phyloP scores from a whole-genome alignment of 1,284 basidiomycete genomes.

The Vanrija humicola region DNA sequence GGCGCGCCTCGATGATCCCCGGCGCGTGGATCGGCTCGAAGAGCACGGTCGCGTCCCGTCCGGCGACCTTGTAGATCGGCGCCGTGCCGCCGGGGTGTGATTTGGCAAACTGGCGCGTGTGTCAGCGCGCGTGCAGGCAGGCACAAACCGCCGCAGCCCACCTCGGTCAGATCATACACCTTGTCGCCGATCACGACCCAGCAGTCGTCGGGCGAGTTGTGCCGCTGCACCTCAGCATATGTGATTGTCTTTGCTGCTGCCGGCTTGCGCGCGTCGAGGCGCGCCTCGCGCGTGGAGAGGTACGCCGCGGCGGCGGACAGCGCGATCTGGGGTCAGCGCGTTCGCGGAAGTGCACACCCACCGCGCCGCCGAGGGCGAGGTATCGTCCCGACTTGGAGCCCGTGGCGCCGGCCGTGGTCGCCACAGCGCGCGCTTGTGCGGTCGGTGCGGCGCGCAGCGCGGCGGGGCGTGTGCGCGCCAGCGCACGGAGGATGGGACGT shows the following conservation, averaged over 20 bases:
- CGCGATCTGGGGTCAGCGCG: neutral
- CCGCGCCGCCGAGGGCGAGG: neutral
- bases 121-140: neutral
- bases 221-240: conserved; percentile 50
- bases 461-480: too few species aligned
- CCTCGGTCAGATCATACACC: conserved; percentile 48
- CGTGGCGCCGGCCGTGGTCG: too few species aligned
- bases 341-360: too few species aligned
- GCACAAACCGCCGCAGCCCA: conserved; percentile 10
- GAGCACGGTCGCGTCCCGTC: conserved; percentile 40
- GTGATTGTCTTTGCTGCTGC: conserved; percentile 23
- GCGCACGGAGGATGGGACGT: too few species aligned
- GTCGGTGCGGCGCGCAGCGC: too few species aligned
- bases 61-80: conserved; percentile 40
- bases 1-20: conserved; percentile 44
- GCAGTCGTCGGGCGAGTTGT: conserved; percentile 57
- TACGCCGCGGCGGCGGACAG: neutral
- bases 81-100: conserved; percentile 44
- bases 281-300: neutral
- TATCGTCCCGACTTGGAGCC: too few species aligned
- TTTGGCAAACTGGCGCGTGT: conserved; percentile 32
- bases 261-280: neutral
- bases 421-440: too few species aligned
- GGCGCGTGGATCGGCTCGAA: conserved; percentile 46
- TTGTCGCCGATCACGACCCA: conserved; percentile 74